Percentiles rank a stretch among this genome's conserved stretches.
Conservation (phyloP, 805 yeast species). For the Kluyveromyces siamensis region DNA sequence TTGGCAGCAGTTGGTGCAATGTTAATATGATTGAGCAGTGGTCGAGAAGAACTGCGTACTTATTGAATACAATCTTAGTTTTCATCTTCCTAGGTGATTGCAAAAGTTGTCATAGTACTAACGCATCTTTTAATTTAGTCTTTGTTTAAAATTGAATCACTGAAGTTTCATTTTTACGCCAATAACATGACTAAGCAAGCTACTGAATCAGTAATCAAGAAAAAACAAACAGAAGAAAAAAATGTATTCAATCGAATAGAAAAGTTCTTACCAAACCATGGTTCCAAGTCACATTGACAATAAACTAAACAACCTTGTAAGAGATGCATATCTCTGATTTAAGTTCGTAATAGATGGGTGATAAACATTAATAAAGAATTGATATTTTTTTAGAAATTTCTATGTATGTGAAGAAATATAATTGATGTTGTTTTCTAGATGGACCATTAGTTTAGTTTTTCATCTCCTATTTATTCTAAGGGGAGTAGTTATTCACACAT, state of each 20-base stretch:
- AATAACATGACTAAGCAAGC: no score
- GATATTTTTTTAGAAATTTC: neutral
- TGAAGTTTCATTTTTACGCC: no score
- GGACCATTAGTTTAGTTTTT: no score
- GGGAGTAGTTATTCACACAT: neutral
- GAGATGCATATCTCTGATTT: neutral
- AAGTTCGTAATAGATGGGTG: neutral
- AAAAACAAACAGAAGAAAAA: neutral
- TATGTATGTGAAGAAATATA: neutral
- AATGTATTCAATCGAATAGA: neutral
- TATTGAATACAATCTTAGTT: no score
- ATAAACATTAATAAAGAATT: no score
- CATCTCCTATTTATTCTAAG: no score
- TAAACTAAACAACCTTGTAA: no score
- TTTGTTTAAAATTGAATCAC: no score
- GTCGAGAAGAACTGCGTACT: neutral
- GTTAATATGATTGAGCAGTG: slow-evolving; percentile 10
- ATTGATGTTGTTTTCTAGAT: neutral
- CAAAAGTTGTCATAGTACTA: no score
- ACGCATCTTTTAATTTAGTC: no score
- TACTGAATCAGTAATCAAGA: neutral
- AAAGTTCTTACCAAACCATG: neutral
- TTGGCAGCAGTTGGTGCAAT: slow-evolving; percentile 20
- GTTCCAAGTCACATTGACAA: neutral
- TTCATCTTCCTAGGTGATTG: no score